Percentiles rank a stretch among this genome's conserved stretches.
phyloP scores from a whole-genome alignment of 768 basidiomycete species.

The Termitomyces sp. region DNA sequence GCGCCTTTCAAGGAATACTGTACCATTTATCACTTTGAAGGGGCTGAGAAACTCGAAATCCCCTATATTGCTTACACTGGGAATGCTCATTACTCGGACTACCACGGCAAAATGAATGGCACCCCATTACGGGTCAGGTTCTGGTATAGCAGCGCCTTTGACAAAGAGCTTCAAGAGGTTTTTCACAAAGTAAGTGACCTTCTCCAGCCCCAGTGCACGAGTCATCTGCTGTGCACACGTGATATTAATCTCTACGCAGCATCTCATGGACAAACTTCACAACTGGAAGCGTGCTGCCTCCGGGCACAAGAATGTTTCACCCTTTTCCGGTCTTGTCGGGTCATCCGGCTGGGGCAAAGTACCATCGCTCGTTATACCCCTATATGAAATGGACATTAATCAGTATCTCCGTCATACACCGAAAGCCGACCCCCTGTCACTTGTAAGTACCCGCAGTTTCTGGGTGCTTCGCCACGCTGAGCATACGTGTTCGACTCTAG shows the following conservation, averaged over 20 bases:
- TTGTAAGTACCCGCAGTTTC: conserved; percentile 1
- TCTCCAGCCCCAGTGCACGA: not conserved
- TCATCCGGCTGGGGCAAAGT: conserved; percentile 1
- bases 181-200: conserved; percentile 8
- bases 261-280: conserved; percentile 11
- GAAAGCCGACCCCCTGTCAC: not conserved
- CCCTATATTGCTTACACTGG: not conserved
- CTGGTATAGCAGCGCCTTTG: conserved; percentile 11
- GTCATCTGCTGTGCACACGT: not conserved
- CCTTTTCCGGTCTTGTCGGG: conserved; percentile 14
- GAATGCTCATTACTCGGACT: conserved; percentile 6
- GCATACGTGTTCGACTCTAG: conserved; percentile 1
- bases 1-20: not conserved
- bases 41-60: not conserved
- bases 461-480: not conserved
- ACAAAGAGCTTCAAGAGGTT: not conserved
- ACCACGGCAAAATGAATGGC: conserved; percentile 6
- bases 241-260: not conserved
- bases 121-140: conserved; percentile 6
- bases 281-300: conserved; percentile 14
- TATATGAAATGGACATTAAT: conserved; percentile 13
- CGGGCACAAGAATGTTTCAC: conserved; percentile 13
- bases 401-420: conserved; percentile 9
- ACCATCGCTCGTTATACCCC: conserved; percentile 12
- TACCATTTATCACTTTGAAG: not conserved